phyloP scores from a whole-genome alignment of 2,329 filamentous ascomycete species.

The Talaromyces sp. region DNA sequence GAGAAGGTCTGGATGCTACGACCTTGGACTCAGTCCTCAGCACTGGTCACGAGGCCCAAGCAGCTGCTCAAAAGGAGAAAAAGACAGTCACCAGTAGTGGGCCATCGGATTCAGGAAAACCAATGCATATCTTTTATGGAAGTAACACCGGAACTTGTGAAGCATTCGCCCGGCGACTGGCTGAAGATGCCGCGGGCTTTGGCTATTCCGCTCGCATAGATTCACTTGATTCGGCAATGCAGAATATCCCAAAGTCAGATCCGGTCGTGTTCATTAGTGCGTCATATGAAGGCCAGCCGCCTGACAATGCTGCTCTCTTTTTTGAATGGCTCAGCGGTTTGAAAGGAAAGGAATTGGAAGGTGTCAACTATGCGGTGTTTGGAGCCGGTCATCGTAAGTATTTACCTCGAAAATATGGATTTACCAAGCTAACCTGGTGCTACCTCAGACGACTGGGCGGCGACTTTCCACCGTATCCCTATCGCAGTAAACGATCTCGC shows the following conservation, averaged over 20 bases:
- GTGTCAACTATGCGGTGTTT: constrained; percentile 63
- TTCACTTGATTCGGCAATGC: constrained; percentile 57
- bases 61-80: constrained; percentile 15
- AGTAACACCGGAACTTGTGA: constrained; percentile 4
- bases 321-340: constrained; percentile 59
- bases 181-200: constrained; percentile 43
- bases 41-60: constrained; percentile 10
- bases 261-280: constrained; percentile 65
- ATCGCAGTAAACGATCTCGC: constrained; percentile 56
- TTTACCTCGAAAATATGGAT: constrained; percentile 15
- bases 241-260: constrained; percentile 54
- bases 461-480: constrained; percentile 64
- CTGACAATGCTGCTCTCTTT: constrained; percentile 67
- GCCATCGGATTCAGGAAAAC: constrained; percentile 27
- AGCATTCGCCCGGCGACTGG: not conserved
- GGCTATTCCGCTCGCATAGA: constrained; percentile 55
- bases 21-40: constrained; percentile 36
- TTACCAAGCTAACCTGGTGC: constrained; percentile 20
- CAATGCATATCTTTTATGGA: constrained; percentile 51
- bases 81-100: constrained; percentile 9
- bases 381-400: constrained; percentile 55
- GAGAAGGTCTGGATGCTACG: constrained; percentile 44
- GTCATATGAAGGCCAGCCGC: constrained; percentile 69
- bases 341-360: constrained; percentile 48
- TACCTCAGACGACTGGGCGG: constrained; percentile 37